These are phyloP conservation scores for Paraphoma sp. DNA, from an alignment of 2,329 filamentous ascomycete genomes.

Conservation along the genomic window DNA sequence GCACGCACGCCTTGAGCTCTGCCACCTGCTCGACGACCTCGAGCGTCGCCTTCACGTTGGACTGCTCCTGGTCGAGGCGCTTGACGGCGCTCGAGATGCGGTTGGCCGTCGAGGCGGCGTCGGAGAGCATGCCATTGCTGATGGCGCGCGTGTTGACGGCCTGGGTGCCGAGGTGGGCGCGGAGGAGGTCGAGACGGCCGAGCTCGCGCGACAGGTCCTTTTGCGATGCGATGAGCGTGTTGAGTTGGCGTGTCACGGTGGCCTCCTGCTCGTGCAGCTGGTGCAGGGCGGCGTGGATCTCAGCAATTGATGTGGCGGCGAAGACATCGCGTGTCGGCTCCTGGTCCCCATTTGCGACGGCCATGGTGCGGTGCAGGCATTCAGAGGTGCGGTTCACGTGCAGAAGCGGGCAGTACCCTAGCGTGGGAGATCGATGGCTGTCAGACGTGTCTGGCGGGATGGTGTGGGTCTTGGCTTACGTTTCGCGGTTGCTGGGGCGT, in stretches of 20 bases:
- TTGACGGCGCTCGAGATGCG: conserved; percentile 87
- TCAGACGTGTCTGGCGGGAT: neutral
- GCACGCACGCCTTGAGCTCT: conserved; percentile 94
- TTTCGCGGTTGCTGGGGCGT: neutral
- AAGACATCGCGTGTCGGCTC: conserved; percentile 49
- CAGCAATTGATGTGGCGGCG: conserved; percentile 75
- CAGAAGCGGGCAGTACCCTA: neutral
- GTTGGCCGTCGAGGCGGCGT: conserved; percentile 83
- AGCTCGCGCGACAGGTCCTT: conserved; percentile 87
- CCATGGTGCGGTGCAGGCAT: conserved; percentile 15
- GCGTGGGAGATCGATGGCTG: neutral
- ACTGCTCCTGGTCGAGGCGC: conserved; percentile 87
- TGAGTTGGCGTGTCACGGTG: conserved; percentile 74
- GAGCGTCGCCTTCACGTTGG: conserved; percentile 86
- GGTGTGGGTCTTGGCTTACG: neutral
- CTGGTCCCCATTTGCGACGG: conserved; percentile 26
- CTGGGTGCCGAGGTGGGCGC: conserved; percentile 86
- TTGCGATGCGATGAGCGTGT: conserved; percentile 80
- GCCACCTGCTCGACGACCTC: conserved; percentile 94
- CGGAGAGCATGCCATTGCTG: conserved; percentile 88
- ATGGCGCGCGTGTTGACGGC: conserved; percentile 82
- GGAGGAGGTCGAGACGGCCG: conserved; percentile 83
- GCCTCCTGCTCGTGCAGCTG: conserved; percentile 79
- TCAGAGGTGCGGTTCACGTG: neutral
- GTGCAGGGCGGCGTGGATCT: conserved; percentile 79